phyloP scores from a whole-genome alignment of 495 filamentous ascomycete species.

The Xeromyces bisporus region DNA sequence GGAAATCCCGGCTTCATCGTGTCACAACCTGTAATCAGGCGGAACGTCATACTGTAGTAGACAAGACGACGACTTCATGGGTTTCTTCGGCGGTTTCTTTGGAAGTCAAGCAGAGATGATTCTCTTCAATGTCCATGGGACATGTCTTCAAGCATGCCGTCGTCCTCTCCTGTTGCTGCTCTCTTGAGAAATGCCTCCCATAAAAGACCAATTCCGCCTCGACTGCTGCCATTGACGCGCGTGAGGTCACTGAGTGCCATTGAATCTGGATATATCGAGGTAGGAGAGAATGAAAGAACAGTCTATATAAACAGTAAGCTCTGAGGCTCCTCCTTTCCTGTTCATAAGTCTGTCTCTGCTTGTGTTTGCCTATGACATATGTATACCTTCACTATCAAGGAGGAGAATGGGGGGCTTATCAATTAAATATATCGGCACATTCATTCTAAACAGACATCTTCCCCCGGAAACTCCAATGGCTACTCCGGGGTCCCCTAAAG shows the following conservation, averaged over 20 bases:
- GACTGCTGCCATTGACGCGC: background rate
- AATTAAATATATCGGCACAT: background rate
- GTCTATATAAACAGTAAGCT: constrained; percentile 77
- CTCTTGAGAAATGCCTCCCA: background rate
- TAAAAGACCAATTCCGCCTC: background rate
- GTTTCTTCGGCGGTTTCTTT: too few relatives aligned
- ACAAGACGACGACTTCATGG: too few relatives aligned
- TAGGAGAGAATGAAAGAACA: constrained; percentile 55
- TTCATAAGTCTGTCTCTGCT: background rate
- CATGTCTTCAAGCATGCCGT: constrained; percentile 2
- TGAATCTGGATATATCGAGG: constrained; percentile 53
- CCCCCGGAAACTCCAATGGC: constrained; percentile 56
- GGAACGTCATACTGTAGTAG: too few relatives aligned
- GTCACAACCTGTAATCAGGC: too few relatives aligned
- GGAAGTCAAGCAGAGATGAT: constrained; percentile 10
- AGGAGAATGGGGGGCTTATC: too few relatives aligned
- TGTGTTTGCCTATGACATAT: background rate
- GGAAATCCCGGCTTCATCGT: too few relatives aligned
- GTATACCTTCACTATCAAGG: too few relatives aligned
- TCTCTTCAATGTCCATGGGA: too few relatives aligned
- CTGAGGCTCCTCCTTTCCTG: background rate
- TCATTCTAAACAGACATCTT: constrained; percentile 49
- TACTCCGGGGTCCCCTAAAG: constrained; percentile 43
- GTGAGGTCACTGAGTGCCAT: constrained; percentile 11
- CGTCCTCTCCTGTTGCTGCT: background rate